Base-by-base conservation (phyloP, 2,329 filamentous ascomycete species). In the Beauveria australis region DNA sequence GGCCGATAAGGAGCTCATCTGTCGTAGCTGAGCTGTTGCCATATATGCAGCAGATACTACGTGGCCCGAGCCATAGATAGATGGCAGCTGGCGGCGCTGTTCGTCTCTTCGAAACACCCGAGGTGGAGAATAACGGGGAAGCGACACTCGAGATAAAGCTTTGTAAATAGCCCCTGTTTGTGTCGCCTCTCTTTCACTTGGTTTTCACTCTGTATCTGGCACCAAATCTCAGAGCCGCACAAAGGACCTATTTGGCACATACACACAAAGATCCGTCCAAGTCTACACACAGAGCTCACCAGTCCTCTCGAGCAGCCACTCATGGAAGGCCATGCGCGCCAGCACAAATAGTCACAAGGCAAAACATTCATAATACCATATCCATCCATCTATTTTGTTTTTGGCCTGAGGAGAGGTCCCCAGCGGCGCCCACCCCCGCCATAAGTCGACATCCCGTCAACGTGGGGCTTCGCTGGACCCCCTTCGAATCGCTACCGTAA, bases 1-100 rank as follows among this genome's bases (percentile, higher is more conserved):
- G 82, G 28, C 84, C 83, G 28, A 79, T 74, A 54, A 91, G 74
- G 51, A 97, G 79, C 5, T 81, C 78, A 40, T 78, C 75, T 62
- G 37, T 78, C 75, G 62, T 84, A 86, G 22, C 85, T 78, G 7
- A 92, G 92, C 68, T 84, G 88, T 67, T 88, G 83, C 81, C 92
- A 91, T 64, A 93, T 80, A 69, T 92, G 89, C n/a, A 92, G 91
- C 28, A 96, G 83, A 69, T 93, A 89, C 61, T 74, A 73, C 61
- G 74, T 67, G 58, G 74, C 69, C 37, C 73, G 64, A 26, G 67
- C 68, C 71, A 73, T 74, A 24, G 44, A 63, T 14, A 5, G 12
- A 37, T 16, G 14, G 10, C 7, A 19, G 22, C 18, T 16, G 10
- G 12, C 33, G 33, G 33, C 33, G 33, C 19, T 48, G 24, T 37